phyloP scores from a whole-genome alignment of 768 basidiomycete genomes.

The Dacryopinax primogenitus region DNA sequence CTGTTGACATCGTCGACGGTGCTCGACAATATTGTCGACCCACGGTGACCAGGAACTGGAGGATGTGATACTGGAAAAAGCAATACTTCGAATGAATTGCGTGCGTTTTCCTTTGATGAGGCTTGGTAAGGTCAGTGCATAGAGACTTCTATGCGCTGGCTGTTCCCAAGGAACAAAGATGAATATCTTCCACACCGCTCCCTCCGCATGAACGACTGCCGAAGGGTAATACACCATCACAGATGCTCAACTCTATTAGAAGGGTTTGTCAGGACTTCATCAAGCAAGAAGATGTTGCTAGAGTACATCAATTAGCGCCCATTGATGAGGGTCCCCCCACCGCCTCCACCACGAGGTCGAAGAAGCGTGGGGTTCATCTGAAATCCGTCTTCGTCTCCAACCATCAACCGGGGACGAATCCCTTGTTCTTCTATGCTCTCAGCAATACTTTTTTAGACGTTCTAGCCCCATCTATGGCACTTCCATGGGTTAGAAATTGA shows the following conservation, averaged over 20 bases:
- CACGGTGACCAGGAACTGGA: no score
- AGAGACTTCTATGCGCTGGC: neutral
- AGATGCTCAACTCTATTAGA: neutral
- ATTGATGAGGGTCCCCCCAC: neutral
- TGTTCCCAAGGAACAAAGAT: neutral
- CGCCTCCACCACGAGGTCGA: neutral
- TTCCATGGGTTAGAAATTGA: neutral
- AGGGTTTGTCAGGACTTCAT: neutral
- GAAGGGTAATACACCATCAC: neutral
- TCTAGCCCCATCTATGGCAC: no score
- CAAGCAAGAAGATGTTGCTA: neutral
- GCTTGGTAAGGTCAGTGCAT: neutral
- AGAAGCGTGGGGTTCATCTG: neutral
- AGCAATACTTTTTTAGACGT: no score
- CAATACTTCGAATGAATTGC: neutral
- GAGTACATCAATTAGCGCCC: neutral
- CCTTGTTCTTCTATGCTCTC: no score
- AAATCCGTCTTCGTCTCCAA: no score
- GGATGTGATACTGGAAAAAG: no score
- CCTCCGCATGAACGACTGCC: neutral
- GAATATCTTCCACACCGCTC: neutral
- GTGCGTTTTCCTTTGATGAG: neutral
- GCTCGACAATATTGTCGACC: no score
- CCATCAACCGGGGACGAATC: no score
- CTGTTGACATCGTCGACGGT: neutral